Percentiles rank a stretch among this genome's conserved stretches.
Evolutionary conservation across 2,329 filamentous ascomycete genomes (phyloP).

Genomic region (Neonectria ditissima): DNA sequence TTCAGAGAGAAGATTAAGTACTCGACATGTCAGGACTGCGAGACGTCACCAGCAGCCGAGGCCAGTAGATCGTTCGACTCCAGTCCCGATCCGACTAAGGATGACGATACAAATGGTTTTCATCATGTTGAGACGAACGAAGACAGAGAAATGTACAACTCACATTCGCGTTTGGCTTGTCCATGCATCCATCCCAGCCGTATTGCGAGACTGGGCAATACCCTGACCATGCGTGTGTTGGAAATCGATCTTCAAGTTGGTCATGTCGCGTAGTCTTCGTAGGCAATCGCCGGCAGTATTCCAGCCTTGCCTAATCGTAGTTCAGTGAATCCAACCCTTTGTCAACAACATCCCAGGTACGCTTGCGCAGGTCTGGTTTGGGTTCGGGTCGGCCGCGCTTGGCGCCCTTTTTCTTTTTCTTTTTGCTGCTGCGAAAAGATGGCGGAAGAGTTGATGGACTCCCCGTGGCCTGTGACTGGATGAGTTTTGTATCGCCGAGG

Average conservation of each 20-base stretch:
- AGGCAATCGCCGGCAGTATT: neutral
- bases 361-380: conserved; percentile 73
- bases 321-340: conserved; percentile 69
- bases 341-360: conserved; percentile 76
- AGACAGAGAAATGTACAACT: conserved; percentile 18
- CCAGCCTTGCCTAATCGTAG: conserved; percentile 60
- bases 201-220: neutral
- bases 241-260: neutral
- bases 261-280: neutral
- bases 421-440: conserved; percentile 41
- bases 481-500: conserved; percentile 20
- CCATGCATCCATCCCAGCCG: conserved; percentile 7
- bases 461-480: conserved; percentile 23
- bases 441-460: conserved; percentile 23
- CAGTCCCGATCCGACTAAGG: conserved; percentile 81
- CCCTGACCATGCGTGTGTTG: neutral
- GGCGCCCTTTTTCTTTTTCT: conserved; percentile 52
- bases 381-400: conserved; percentile 57
- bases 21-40: conserved; percentile 58
- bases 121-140: conserved; percentile 72
- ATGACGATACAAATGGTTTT: conserved; percentile 86
- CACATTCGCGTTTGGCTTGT: conserved; percentile 18
- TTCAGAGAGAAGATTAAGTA: conserved; percentile 69
- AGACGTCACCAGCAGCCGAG: conserved; percentile 47
- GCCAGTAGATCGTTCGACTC: conserved; percentile 50